Evolutionary conservation across 768 basidiomycete species (phyloP), one percentile per base, ranked within the genome.

Genomic region (Phylloporus arenicola): DNA sequence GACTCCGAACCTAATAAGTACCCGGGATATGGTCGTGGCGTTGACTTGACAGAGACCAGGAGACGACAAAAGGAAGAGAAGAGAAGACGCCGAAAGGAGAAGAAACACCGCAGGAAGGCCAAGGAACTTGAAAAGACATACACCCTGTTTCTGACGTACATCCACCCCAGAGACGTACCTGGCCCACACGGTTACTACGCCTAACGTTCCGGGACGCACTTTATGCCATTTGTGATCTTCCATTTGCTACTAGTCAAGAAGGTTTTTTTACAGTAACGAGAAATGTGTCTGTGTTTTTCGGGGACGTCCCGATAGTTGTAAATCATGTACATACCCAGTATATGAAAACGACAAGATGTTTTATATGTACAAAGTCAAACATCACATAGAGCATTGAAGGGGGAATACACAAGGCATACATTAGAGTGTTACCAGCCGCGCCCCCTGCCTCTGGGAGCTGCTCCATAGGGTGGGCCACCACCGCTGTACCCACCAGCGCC

Each of bases 51-150:
- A 8, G 80, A 84, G 46, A 72, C 77, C 33, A 73, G 77, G 50
- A 75, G 79, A 27, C 68, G 76, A 19, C 76, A 76, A 50, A 75
- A 72, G 43, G 77, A 76, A 2, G 86, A 86, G 60, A 80, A 76
- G 65, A 83, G 73, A 67, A 74, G 76, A 57, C 78, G 77, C 54
- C 74, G 74, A 56, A 82, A 74, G 69, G 84, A 87, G 62, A 85
- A 77, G 75, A 84, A 79, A 62, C 69, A 75, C 42, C 77, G 76
- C 60, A 75, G 70, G 59, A 81, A 77, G 63, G 78, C 76, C 37
- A 82, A 74, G 61, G 79, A 79, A 51, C 75, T 74, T 35, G 82
- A 81, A 56, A 83, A 76, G 67, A 75, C 73, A 48, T 90, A 86
- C 62, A 59, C 79, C 3, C 64, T 90, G 33, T 88, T 82, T 62